phyloP scores from a whole-genome alignment of 192 early-diverging fungal species.

The Backusella tuberculispora region DNA sequence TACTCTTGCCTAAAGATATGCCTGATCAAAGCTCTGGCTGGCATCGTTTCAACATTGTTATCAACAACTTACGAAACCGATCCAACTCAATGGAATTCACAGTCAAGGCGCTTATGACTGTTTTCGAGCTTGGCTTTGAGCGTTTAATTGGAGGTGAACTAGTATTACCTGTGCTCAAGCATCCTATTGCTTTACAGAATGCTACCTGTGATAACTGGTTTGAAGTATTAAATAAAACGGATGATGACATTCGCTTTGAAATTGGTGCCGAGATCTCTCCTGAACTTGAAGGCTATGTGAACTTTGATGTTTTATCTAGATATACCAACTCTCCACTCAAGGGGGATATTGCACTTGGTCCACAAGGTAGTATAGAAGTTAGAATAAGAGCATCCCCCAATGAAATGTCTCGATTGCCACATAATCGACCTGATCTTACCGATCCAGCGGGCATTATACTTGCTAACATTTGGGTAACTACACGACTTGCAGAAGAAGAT shows the following conservation, averaged over 20 bases:
- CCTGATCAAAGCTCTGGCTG: conserved; percentile 54
- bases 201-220: conserved; percentile 85
- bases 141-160: conserved; percentile 67
- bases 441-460: conserved; percentile 67
- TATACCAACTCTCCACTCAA: conserved; percentile 82
- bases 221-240: conserved; percentile 71
- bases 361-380: conserved; percentile 72
- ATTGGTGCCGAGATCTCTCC: conserved; percentile 66
- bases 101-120: conserved; percentile 62
- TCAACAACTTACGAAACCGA: conserved; percentile 72
- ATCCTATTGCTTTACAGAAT: conserved; percentile 62
- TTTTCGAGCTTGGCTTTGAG: conserved; percentile 77
- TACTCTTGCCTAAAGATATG: conserved; percentile 67
- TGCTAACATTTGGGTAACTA: conserved; percentile 70
- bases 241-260: conserved; percentile 81
- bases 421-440: conserved; percentile 56
- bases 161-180: conserved; percentile 69
- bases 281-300: conserved; percentile 63
- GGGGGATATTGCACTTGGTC: conserved; percentile 65
- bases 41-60: conserved; percentile 49
- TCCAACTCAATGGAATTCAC: conserved; percentile 56
- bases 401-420: conserved; percentile 63
- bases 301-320: conserved; percentile 75
- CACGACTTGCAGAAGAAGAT: conserved; percentile 50
- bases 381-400: conserved; percentile 65